Evolutionary conservation across 2,329 filamentous ascomycete genomes (phyloP).

Genomic region (Didymella pinodella): DNA sequence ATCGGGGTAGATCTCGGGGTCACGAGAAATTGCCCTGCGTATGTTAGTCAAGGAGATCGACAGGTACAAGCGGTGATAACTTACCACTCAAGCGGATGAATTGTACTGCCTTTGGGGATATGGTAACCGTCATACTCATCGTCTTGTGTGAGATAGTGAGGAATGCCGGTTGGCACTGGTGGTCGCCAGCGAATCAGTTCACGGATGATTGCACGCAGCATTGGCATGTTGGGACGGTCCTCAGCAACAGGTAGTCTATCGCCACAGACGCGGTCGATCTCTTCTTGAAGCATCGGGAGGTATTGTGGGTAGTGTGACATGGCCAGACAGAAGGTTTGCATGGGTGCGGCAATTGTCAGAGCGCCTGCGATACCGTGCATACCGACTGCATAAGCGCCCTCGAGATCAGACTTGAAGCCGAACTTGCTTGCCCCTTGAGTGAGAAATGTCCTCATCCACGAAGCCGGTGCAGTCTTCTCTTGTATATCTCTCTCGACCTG

Average conservation of each 20-base stretch:
- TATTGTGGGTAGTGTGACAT: slow-evolving; percentile 57
- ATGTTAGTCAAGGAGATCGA: slow-evolving; percentile 22
- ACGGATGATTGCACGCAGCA: slow-evolving; percentile 50
- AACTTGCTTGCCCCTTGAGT: slow-evolving; percentile 49
- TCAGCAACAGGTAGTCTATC: slow-evolving; percentile 48
- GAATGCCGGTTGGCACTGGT: slow-evolving; percentile 57
- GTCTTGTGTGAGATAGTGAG: slow-evolving; percentile 63
- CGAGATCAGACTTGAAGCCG: slow-evolving; percentile 54
- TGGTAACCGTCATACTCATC: slow-evolving; percentile 65
- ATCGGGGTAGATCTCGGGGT: slow-evolving; percentile 63
- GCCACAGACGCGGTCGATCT: slow-evolving; percentile 52
- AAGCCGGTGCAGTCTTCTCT: slow-evolving; percentile 46
- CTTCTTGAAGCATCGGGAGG: slow-evolving; percentile 52
- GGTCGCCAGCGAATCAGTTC: slow-evolving; percentile 57
- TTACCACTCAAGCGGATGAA: slow-evolving; percentile 56
- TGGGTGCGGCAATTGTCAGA: slow-evolving; percentile 56
- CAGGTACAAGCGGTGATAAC: slow-evolving; percentile 8
- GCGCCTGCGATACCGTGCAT: slow-evolving; percentile 59
- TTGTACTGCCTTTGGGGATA: slow-evolving; percentile 63
- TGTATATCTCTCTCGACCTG: slow-evolving; percentile 50
- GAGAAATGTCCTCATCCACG: slow-evolving; percentile 56
- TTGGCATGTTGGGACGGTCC: slow-evolving; percentile 51
- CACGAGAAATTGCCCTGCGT: slow-evolving; percentile 60
- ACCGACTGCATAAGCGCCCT: slow-evolving; percentile 57
- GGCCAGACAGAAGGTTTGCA: slow-evolving; percentile 58